Percentiles rank a stretch among this genome's conserved stretches.
These are phyloP conservation scores for Rhizoctonia solani DNA, from an alignment of 1,284 basidiomycete genomes.

Conservation along the genomic window DNA sequence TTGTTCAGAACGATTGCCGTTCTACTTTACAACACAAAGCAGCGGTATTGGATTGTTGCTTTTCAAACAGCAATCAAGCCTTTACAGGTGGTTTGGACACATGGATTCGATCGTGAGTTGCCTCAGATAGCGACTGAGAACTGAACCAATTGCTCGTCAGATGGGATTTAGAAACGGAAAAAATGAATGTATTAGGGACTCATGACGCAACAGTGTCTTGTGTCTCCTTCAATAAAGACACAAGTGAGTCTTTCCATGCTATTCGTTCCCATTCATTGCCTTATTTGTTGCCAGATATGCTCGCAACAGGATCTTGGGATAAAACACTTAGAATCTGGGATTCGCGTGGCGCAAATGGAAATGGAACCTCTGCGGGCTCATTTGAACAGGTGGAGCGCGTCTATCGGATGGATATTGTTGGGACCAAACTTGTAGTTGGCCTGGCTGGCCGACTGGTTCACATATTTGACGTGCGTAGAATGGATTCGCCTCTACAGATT, in stretches of 20 bases:
- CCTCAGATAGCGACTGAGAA: background rate
- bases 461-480: slow-evolving; percentile 79
- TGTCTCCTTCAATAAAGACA: slow-evolving; percentile 59
- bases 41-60: slow-evolving; percentile 68
- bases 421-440: slow-evolving; percentile 79
- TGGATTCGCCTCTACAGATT: slow-evolving; percentile 65
- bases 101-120: slow-evolving; percentile 66
- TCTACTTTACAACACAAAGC: slow-evolving; percentile 79
- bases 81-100: slow-evolving; percentile 79
- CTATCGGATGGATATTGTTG: slow-evolving; percentile 77
- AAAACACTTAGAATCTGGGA: slow-evolving; percentile 88
- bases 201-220: slow-evolving; percentile 69
- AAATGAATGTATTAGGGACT: slow-evolving; percentile 63
- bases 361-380: slow-evolving; percentile 57
- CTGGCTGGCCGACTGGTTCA: slow-evolving; percentile 88
- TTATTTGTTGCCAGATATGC: slow-evolving; percentile 54
- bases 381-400: slow-evolving; percentile 79
- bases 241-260: slow-evolving; percentile 51
- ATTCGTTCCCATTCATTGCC: slow-evolving; percentile 43
- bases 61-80: slow-evolving; percentile 60
- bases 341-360: slow-evolving; percentile 56
- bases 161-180: slow-evolving; percentile 66
- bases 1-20: slow-evolving; percentile 63
- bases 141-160: slow-evolving; percentile 42
- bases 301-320: slow-evolving; percentile 92